Evolutionary conservation across 2,329 filamentous ascomycete species (phyloP), one percentile per base, ranked within the genome.

Genomic region (Cytospora paraplurivora): DNA sequence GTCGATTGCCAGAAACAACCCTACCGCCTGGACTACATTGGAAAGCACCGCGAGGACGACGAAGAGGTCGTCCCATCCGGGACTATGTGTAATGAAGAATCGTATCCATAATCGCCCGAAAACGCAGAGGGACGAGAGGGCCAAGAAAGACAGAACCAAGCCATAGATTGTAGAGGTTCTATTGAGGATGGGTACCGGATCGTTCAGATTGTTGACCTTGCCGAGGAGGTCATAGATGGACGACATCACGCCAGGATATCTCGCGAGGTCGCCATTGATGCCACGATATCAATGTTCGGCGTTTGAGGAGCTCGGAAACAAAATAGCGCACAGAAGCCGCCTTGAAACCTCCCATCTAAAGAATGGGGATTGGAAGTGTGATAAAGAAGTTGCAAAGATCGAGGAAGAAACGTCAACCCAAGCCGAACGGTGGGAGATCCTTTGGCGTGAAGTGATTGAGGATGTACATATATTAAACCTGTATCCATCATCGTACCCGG

Each of bases 31-130:
- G 17, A 34, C 38, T 3, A 52, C 38, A 27, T 52, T 62, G 60
- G 35, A 47, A 41, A 69, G 59, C 62, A 68, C 52, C 12, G 62
- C 62, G 11, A 68, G 32, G 12, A 69, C 37, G 2, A 69, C 66
- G 27, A 69, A 67, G 12, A 66, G 21, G 33, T 69, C 68, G 44
- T 69, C 68, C 64, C 66, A 65, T 44, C 68, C 68, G 2, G 62
- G 56, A 51, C 47, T 64, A 12, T 54, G 56, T 2, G 64, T 62
- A 32, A 69, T 13, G 34, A 62, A 64, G 13, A 58, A 51, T 1
- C 68, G 66, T n/a, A 68, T 67, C 49, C 66, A 68, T 3, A 69
- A 47, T 37, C 68, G 68, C 50, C 66, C 62, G n/a, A 44, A 10
- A 7, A 64, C 67, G 34, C 67, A 68, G 0, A 66, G 47, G 44